Evolutionary conservation across 768 basidiomycete species (phyloP), one percentile per base, ranked within the genome.

Genomic region (Rhodotorula diobovata): DNA sequence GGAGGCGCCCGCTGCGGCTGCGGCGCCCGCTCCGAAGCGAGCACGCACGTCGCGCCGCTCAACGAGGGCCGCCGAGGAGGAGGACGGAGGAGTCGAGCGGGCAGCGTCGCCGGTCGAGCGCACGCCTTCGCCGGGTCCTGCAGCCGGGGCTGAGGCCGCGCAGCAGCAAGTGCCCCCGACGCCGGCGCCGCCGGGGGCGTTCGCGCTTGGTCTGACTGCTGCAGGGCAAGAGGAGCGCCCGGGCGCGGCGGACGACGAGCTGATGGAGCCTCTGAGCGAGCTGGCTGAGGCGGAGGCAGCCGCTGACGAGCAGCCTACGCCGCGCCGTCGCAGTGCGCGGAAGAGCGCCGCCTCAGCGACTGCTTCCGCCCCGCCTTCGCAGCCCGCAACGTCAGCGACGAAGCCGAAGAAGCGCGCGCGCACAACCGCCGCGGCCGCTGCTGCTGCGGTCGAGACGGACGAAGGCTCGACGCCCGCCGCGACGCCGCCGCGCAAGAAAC

Each of bases 1-100:
- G 39, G 9, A 39, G 39, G 39, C 9, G 9, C 41, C 41, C 14
- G 8, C 14, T 18, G 34, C 56, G 57, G 30, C 20, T 81, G 87
- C 34, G 39, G 48, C 28, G 2, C n/a, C n/a, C n/a, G n/a, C n/a
- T n/a, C n/a, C n/a, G n/a, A n/a, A n/a, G n/a, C n/a, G n/a, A n/a
- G n/a, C n/a, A n/a, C n/a, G n/a, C n/a, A n/a, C n/a, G n/a, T n/a
- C n/a, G n/a, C n/a, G n/a, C n/a, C n/a, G n/a, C n/a, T n/a, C n/a
- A n/a, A n/a, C n/a, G n/a, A n/a, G n/a, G n/a, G n/a, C n/a, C n/a
- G n/a, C n/a, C n/a, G n/a, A n/a, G n/a, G n/a, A n/a, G n/a, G n/a
- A n/a, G n/a, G n/a, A n/a, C n/a, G n/a, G n/a, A n/a, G n/a, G 43
- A 34, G 16, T 39, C 14, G 14, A 43, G 18, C 14, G 41, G 41